Evolutionary conservation across 2,329 filamentous ascomycete species (phyloP), one percentile per base, ranked within the genome.

Genomic region (Rhinocladiella similis): DNA sequence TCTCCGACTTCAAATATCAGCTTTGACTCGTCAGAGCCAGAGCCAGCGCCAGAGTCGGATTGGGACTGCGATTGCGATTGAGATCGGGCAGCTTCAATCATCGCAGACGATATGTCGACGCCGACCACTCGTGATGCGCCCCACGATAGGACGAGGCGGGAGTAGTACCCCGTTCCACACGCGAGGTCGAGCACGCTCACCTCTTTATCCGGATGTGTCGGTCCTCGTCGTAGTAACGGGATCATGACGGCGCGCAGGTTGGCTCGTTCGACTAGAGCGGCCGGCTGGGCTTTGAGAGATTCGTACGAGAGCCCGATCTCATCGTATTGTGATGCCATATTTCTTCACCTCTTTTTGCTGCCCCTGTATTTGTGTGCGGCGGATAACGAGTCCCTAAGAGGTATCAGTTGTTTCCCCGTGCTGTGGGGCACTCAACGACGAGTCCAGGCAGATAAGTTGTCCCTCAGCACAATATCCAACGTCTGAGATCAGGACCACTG

Each of bases 121-220:
- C 70, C 71, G 9, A 72, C 57, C 9, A 74, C 67, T 7, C 60
- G 64, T 14, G 55, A 57, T 1, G 72, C 72, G 25, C 70, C 72
- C 70, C 71, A 73, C 52, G 64, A 57, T 6, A 71, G 59, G 29
- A 73, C 63, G 39, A 63, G 63, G 43, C 67, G 66, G 13, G 70
- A 70, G 54, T 70, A 73, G 57, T 67, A 72, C 14, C 72, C 72
- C 1, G 70, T 68, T 12, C 72, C 72, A 58, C 72, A 74, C 16
- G 72, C 72, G 10, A 75, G 69, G 47, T 75, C 72, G 36, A 75
- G 69, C 13, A 73, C 64, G 6, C 33, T 52, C 19, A 33, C 27
- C 13, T 46, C 49, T 4, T 33, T 6, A 10, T 33, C 29, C 1
- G 29, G 29, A 33, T 12, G 29, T 33, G 29, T 10, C 29, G 29